Base-by-base conservation (phyloP, 345 rosid species). In the Euphorbia lathyris region DNA sequence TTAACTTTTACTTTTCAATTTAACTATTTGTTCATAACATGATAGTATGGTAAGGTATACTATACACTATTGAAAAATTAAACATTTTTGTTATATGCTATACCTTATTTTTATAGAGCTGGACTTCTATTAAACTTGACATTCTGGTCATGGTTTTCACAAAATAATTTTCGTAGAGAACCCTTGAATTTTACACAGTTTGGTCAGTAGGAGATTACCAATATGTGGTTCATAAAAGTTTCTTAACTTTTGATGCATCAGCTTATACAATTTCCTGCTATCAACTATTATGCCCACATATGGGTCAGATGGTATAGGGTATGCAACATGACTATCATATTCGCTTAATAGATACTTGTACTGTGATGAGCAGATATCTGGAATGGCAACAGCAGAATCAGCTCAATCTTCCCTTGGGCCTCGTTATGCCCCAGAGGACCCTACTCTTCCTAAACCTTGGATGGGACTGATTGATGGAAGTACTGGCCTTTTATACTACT, bases 391-490 rank as follows among this genome's bases (percentile, higher is more conserved):
- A 10, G 67, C 89, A 20, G 97, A 90, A 76, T 80, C 86, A 29
- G 74, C 77, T 50, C 11, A 86, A 47, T 77, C 80, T 56, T 72
- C 93, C 67, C 73, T 79, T 61, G 99, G 96, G 66, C 97, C 96
- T 1, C 77, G 96, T 29, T 95, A 86, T 79, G 97, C 97, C 4
- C 99, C 97, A 0, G 99, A 92, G 55, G 99, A 95, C 63, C 97
- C 97, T 9, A 83, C 88, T 34, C 96, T 95, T 78, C 99, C 99
- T 1, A 83, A 86, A 75, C 97, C 99, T n/a, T 95, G 99, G 99
- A 82, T 80, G 76, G 97, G 97, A 34, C 73, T 95, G 79, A 90
- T 95, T 59, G 99, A 95, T 78, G 97, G 97, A 40, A 88, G 86
- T 81, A 88, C 89, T 0, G 94, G 92, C 34, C 50, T 83, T 64